Evolutionary conservation across 2,329 filamentous ascomycete species (phyloP).

Genomic region (Fusarium agapanthi): DNA sequence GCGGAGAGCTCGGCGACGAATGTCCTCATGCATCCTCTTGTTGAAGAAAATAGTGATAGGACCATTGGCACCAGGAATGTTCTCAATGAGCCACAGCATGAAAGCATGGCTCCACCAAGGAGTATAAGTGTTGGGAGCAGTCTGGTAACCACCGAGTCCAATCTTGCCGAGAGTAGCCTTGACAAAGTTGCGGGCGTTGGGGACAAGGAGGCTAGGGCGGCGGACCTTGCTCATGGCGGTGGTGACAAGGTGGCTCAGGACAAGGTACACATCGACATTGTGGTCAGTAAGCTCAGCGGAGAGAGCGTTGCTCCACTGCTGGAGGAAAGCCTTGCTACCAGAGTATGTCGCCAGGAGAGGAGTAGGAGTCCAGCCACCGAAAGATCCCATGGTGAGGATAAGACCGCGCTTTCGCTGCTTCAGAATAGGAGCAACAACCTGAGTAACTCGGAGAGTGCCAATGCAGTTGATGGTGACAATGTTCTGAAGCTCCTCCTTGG

Average conservation of each 20-base stretch:
- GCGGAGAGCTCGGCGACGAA: conserved; percentile 81
- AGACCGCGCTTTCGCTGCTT: conserved; percentile 84
- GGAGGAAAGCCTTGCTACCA: conserved; percentile 96
- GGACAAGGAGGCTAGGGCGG: conserved; percentile 78
- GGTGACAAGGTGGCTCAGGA: conserved; percentile 91
- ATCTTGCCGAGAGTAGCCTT: conserved; percentile 80
- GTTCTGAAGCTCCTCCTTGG: conserved; percentile 80
- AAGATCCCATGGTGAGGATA: conserved; percentile 96
- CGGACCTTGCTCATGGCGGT: conserved; percentile 98
- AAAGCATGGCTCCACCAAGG: conserved; percentile 93
- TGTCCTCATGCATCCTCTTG: conserved; percentile 79
- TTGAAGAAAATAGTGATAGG: conserved; percentile 59
- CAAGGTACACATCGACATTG: conserved; percentile 88
- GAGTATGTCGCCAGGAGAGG: conserved; percentile 95
- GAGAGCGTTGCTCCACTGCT: conserved; percentile 92
- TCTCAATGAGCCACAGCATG: conserved; percentile 84
- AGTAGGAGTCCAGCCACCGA: conserved; percentile 90
- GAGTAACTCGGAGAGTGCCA: conserved; percentile 87
- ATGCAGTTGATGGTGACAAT: conserved; percentile 97
- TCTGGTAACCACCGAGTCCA: conserved; percentile 81
- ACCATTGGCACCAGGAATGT: conserved; percentile 60
- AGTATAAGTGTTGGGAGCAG: conserved; percentile 83
- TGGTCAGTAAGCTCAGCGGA: conserved; percentile 82
- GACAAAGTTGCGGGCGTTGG: conserved; percentile 85
- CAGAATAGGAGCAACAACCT: conserved; percentile 86